phyloP scores from a whole-genome alignment of 345 rosid genomes.

The Sonneratia alba region DNA sequence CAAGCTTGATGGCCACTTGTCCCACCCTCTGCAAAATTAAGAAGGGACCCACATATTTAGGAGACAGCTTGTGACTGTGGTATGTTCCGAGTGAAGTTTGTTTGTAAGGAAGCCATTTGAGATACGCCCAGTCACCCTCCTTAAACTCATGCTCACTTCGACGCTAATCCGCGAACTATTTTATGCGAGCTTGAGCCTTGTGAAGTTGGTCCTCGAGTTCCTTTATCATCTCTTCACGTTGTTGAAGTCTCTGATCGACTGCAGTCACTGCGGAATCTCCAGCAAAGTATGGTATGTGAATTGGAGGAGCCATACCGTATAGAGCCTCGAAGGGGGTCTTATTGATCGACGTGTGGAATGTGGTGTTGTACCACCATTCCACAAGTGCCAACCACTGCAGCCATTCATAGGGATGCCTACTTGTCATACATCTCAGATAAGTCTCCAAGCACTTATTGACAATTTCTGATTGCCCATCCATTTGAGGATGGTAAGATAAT shows the following conservation, averaged over 20 bases:
- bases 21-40: not conserved
- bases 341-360: not conserved
- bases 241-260: not conserved
- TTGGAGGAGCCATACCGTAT: not conserved
- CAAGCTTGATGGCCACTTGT: not conserved
- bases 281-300: not conserved
- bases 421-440: not conserved
- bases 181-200: not conserved
- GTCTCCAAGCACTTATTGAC: slow-evolving; percentile 3
- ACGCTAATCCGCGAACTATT: not conserved
- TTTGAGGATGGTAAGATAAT: slow-evolving; percentile 3
- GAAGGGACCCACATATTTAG: not conserved
- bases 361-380: slow-evolving; percentile 7
- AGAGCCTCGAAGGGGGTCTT: not conserved
- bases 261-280: not conserved
- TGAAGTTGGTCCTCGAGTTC: not conserved
- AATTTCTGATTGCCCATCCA: not conserved
- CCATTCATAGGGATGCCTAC: not conserved
- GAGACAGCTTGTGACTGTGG: not conserved
- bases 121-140: not conserved
- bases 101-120: not conserved
- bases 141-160: not conserved
- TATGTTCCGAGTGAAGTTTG: not conserved
- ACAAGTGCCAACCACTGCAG: not conserved
- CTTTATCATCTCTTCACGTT: not conserved